These are phyloP conservation scores for Cytospora chrysosperma DNA, from an alignment of 2,329 filamentous ascomycete genomes.

Conservation along the genomic window DNA sequence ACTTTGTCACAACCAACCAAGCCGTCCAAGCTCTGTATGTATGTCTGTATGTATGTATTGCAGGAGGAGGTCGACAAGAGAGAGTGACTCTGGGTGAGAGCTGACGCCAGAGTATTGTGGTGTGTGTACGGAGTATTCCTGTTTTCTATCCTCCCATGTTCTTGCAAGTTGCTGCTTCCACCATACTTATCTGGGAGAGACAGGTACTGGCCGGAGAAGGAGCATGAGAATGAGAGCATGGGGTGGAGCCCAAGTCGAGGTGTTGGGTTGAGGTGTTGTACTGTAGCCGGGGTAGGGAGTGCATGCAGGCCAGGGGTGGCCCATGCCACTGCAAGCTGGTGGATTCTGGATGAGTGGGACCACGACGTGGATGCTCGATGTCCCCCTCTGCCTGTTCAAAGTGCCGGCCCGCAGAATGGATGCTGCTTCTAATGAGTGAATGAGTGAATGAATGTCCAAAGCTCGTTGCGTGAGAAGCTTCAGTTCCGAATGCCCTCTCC, in stretches of 20 bases:
- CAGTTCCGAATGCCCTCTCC: background rate
- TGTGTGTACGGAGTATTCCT: slow-evolving; percentile 18
- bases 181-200: slow-evolving; percentile 28
- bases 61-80: slow-evolving; percentile 17
- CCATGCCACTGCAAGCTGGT: slow-evolving; percentile 25
- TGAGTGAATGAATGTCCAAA: slow-evolving; percentile 3
- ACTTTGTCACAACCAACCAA: slow-evolving; percentile 14
- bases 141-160: slow-evolving; percentile 23
- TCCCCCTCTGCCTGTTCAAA: slow-evolving; percentile 24
- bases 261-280: slow-evolving; percentile 28
- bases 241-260: slow-evolving; percentile 23
- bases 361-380: slow-evolving; percentile 28
- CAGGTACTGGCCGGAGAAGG: slow-evolving; percentile 22
- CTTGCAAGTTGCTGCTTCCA: slow-evolving; percentile 24
- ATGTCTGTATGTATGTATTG: background rate
- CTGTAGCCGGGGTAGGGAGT: slow-evolving; percentile 25
- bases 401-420: slow-evolving; percentile 27
- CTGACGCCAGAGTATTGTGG: slow-evolving; percentile 19
- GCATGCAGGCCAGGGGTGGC: slow-evolving; percentile 19
- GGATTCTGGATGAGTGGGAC: slow-evolving; percentile 27
- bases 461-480: background rate
- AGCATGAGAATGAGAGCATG: slow-evolving; percentile 15
- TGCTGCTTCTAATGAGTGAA: slow-evolving; percentile 2
- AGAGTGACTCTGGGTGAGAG: background rate
- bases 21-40: slow-evolving; percentile 11